Evolutionary conservation across 1,139 yeast species (phyloP), one percentile per base, ranked within the genome.

Genomic region (Casaregolazyma lundiana): DNA sequence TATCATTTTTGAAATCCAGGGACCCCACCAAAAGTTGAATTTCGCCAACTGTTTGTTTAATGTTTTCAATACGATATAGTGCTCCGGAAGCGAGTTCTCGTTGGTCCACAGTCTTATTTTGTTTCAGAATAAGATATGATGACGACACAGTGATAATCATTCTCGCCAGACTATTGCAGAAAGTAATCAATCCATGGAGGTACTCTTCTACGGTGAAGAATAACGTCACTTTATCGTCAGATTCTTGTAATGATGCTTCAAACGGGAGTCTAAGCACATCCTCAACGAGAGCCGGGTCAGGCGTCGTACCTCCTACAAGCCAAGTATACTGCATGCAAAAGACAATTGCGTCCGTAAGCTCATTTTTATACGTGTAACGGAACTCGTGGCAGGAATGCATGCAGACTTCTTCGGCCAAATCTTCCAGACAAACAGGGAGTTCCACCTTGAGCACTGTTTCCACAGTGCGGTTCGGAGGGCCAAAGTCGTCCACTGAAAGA

Each of bases 1-100:
- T 49, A 43, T 65, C 69, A 37, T 65, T 65, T 46, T 63, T 64
- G 45, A 65, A 49, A 44, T 65, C 64, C 36, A 65, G 52, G 21
- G 57, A 50, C 53, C 59, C 50, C 42, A 64, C 62, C 1, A 63
- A 64, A 6, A 63, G 53, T 40, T 64, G 67, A 8, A 64, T 45
- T 21, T 62, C 59, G 44, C 64, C 61, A 41, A 64, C 47, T 43
- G 64, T 58, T n/a, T 17, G 44, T 21, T 55, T 53, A 18, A 56
- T 55, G 26, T 43, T 46, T 15, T 43, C 45, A 8, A 56, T 54
- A 15, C 48, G 36, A 21, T 38, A 18, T 8, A 32, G 37, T 16
- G 21, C 36, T 24, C 32, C 30, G 29, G 18, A 18, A 21, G 35
- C 21, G 6, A 29, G 26, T 15, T 15, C 18, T 19, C 4, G 18